phyloP scores from a whole-genome alignment of 116 monocot species.

The Phalaenopsis hybrid region DNA sequence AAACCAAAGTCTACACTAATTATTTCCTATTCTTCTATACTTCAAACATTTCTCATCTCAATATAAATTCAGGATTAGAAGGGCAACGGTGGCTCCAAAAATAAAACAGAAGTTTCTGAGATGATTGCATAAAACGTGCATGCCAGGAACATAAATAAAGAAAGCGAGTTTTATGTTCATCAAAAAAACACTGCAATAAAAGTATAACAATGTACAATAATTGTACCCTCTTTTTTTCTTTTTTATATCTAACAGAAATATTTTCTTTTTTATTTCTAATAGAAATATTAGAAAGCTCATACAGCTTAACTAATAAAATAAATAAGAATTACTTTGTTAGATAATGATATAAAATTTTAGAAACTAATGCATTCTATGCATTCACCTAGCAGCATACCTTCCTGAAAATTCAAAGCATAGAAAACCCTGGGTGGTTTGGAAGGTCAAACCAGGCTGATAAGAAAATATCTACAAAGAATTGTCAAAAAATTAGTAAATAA shows the following conservation, averaged over 20 bases:
- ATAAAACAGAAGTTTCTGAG: neutral
- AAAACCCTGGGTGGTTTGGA: constrained; percentile 43
- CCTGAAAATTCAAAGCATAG: constrained; percentile 48
- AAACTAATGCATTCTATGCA: neutral
- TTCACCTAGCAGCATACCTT: constrained; percentile 31
- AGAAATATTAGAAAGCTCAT: too few species aligned
- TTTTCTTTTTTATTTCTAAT: too few species aligned
- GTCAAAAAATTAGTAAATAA: neutral
- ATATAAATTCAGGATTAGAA: neutral
- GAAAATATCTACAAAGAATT: constrained; percentile 38
- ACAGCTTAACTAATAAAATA: too few species aligned
- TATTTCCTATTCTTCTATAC: neutral
- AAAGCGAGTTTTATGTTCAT: too few species aligned
- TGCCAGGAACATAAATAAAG: too few species aligned
- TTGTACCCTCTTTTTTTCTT: neutral
- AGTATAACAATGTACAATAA: neutral
- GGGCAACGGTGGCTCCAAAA: neutral
- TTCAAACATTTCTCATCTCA: neutral
- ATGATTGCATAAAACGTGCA: neutral
- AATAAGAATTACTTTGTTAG: too few species aligned
- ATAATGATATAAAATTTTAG: too few species aligned
- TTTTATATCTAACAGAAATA: too few species aligned
- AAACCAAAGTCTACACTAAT: neutral
- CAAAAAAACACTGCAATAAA: too few species aligned
- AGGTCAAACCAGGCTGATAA: constrained; percentile 30